Conservation (phyloP, 768 basidiomycete genomes). For the Russula virescens region DNA sequence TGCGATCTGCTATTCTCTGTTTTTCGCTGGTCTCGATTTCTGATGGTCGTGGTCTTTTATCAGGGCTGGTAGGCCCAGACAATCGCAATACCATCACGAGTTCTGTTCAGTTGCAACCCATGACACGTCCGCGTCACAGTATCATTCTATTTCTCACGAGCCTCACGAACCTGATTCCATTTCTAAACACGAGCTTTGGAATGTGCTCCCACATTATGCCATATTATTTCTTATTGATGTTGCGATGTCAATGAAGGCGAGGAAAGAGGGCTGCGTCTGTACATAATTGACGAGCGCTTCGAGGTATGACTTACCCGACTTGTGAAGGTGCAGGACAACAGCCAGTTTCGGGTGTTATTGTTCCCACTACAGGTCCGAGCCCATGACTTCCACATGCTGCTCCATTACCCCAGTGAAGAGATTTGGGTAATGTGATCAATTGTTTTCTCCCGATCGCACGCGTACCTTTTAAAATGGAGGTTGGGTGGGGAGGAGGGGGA, state of each 20-base stretch:
- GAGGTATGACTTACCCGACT: no score
- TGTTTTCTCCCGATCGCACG: background rate
- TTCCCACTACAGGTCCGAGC: no score
- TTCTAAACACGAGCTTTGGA: background rate
- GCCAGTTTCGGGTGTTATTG: no score
- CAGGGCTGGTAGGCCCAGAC: conserved; percentile 11
- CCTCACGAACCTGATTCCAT: background rate
- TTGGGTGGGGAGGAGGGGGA: background rate
- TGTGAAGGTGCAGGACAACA: no score
- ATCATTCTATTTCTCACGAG: no score
- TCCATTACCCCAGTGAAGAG: no score
- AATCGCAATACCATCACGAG: no score
- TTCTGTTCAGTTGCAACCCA: no score
- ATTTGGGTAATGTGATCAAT: background rate
- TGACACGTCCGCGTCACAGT: no score
- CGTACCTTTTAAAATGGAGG: background rate
- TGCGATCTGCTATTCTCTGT: conserved; percentile 27
- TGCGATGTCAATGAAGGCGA: background rate
- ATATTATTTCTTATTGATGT: background rate
- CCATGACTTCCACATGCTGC: no score
- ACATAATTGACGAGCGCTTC: background rate
- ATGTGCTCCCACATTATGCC: background rate
- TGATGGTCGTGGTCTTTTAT: background rate
- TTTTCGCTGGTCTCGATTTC: background rate
- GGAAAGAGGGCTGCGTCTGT: background rate